Percentiles rank a stretch among this genome's conserved stretches.
These are phyloP conservation scores for Suhomyces sp. DNA, from an alignment of 805 yeast species.

Conservation along the genomic window DNA sequence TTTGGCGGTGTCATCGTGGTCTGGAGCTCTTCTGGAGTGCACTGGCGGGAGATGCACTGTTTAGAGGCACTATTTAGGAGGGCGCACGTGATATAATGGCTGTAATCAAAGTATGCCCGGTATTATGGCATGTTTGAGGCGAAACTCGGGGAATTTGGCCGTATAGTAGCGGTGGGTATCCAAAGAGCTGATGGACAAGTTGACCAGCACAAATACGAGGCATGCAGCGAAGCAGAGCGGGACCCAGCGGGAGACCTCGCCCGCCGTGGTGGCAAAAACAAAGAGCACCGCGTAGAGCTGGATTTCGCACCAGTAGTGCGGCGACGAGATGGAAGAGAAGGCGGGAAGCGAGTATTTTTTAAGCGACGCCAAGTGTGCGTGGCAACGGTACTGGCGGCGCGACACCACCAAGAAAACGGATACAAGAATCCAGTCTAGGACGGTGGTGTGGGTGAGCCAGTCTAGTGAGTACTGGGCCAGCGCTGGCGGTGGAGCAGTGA, in stretches of 20 bases:
- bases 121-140: conserved; percentile 31
- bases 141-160: conserved; percentile 25
- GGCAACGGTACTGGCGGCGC: conserved; percentile 54
- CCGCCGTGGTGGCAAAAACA: conserved; percentile 13
- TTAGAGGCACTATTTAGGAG: background rate
- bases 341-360: conserved; percentile 58
- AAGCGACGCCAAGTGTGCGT: conserved; percentile 45
- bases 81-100: background rate
- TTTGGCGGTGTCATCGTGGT: conserved; percentile 7
- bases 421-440: conserved; percentile 18
- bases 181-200: conserved; percentile 54
- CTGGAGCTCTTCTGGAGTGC: too few relatives aligned
- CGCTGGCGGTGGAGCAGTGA: background rate
- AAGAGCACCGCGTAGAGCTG: conserved; percentile 47
- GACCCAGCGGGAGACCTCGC: conserved; percentile 14
- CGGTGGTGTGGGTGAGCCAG: background rate
- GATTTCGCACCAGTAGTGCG: conserved; percentile 71
- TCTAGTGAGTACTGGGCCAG: background rate
- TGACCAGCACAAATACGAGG: conserved; percentile 38
- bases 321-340: conserved; percentile 46
- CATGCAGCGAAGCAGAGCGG: conserved; percentile 20
- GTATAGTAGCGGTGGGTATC: conserved; percentile 51
- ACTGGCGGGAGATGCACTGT: background rate
- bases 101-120: background rate
- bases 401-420: conserved; percentile 46